phyloP scores from a whole-genome alignment of 306 rosid genomes.

The Ammopiptanthus mongolicus region DNA sequence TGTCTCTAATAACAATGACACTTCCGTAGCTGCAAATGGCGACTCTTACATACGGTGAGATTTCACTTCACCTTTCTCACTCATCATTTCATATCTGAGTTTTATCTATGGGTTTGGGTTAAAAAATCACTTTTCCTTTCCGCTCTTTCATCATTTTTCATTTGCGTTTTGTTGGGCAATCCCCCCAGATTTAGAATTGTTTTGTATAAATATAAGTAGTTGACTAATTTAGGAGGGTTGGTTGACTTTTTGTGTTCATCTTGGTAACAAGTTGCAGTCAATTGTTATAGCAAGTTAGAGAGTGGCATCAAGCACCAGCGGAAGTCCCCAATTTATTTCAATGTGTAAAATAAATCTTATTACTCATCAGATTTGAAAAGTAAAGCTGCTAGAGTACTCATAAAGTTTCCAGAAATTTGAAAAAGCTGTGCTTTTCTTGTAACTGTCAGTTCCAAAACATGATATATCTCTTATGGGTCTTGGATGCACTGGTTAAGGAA shows the following conservation, averaged over 20 bases:
- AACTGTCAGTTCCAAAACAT: no score
- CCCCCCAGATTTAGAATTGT: not conserved
- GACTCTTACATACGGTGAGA: slow-evolving; percentile 69
- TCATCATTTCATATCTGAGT: not conserved
- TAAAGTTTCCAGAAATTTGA: not conserved
- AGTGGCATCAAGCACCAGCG: not conserved
- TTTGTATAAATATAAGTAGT: not conserved
- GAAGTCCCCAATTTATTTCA: not conserved
- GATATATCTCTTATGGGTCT: no score
- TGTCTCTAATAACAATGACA: slow-evolving; percentile 23
- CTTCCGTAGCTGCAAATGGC: slow-evolving; percentile 34
- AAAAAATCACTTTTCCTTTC: not conserved
- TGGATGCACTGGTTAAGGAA: no score
- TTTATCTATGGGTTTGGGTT: not conserved
- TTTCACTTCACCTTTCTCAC: not conserved
- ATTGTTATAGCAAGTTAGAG: not conserved
- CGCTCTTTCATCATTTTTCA: not conserved
- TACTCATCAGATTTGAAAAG: slow-evolving; percentile 9
- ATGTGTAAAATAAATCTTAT: not conserved
- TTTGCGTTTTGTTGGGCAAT: not conserved
- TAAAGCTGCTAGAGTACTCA: slow-evolving; percentile 4
- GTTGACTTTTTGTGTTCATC: not conserved
- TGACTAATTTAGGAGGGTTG: not conserved
- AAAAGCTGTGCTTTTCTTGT: not conserved
- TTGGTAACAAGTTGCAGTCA: not conserved